Evolutionary conservation across 2,329 filamentous ascomycete genomes (phyloP).

Genomic region (Neonectria coccinea): DNA sequence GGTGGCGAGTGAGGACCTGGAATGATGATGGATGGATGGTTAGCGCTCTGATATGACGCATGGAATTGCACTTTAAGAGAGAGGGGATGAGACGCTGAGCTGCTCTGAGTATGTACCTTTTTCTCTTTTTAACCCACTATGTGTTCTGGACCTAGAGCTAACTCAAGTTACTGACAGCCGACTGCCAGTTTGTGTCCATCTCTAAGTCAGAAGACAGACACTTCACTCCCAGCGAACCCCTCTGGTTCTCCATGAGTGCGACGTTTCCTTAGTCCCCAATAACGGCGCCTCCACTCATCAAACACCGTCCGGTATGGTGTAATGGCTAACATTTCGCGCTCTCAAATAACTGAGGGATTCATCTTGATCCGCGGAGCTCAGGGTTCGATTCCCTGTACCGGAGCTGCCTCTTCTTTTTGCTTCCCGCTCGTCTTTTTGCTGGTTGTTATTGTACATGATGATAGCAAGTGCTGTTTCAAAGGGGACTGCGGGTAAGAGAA

Average conservation of each 20-base stretch:
- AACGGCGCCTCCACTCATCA: not conserved
- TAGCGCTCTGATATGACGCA: no score
- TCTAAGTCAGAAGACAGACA: no score
- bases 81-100: no score
- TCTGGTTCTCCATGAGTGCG: not conserved
- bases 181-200: no score
- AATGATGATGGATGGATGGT: no score
- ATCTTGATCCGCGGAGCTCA: conserved; percentile 26
- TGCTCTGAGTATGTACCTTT: no score
- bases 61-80: no score
- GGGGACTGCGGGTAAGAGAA: not conserved
- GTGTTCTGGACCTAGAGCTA: no score
- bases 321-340: conserved; percentile 52
- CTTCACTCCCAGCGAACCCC: not conserved
- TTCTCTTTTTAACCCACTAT: no score
- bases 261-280: not conserved
- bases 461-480: not conserved
- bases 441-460: not conserved
- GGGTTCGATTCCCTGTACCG: conserved; percentile 33
- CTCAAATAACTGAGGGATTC: conserved; percentile 43
- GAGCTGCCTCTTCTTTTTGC: conserved; percentile 18
- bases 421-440: not conserved
- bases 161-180: no score
- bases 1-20: no score
- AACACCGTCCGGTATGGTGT: conserved; percentile 48